These are phyloP conservation scores for Blastocystis sp. DNA, from an alignment of 352 stramenopile species.

Conservation along the genomic window DNA sequence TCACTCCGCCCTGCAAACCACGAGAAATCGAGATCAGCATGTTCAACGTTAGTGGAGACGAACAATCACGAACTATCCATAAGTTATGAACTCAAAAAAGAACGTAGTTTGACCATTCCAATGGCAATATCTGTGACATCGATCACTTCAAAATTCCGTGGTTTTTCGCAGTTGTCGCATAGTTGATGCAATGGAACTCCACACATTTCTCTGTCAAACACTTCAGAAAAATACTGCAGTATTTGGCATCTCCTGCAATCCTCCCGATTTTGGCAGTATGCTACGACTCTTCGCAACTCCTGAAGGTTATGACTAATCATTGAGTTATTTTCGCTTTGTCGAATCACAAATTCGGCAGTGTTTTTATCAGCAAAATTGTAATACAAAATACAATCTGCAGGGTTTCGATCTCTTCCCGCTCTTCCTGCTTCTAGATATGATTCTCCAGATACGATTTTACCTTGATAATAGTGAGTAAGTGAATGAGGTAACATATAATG, in stretches of 20 bases:
- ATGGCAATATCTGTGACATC: slow-evolving; percentile 26
- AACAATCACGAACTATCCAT: background rate
- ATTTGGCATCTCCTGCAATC: slow-evolving; percentile 77
- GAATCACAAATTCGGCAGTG: slow-evolving; percentile 50
- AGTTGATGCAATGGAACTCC: slow-evolving; percentile 67
- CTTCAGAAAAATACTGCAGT: slow-evolving; percentile 82
- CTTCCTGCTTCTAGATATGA: slow-evolving; percentile 73
- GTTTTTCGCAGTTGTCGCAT: slow-evolving; percentile 79
- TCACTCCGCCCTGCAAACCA: background rate
- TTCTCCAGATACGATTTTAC: slow-evolving; percentile 61
- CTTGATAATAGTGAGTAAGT: slow-evolving; percentile 83
- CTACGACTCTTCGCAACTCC: slow-evolving; percentile 63
- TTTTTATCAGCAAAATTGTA: slow-evolving; percentile 65
- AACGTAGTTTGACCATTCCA: background rate
- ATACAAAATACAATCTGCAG: slow-evolving; percentile 74
- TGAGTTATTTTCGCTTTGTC: slow-evolving; percentile 1
- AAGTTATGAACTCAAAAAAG: background rate
- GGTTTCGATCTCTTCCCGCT: slow-evolving; percentile 82
- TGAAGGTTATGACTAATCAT: slow-evolving; percentile 61
- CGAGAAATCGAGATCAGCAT: background rate
- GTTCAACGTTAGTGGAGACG: background rate
- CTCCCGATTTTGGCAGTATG: slow-evolving; percentile 69
- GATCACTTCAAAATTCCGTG: background rate
- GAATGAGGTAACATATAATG: slow-evolving; percentile 88
- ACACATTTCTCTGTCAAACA: slow-evolving; percentile 71